Base-by-base conservation (phyloP, 345 rosid species). In the Eucalyptus sp. region DNA sequence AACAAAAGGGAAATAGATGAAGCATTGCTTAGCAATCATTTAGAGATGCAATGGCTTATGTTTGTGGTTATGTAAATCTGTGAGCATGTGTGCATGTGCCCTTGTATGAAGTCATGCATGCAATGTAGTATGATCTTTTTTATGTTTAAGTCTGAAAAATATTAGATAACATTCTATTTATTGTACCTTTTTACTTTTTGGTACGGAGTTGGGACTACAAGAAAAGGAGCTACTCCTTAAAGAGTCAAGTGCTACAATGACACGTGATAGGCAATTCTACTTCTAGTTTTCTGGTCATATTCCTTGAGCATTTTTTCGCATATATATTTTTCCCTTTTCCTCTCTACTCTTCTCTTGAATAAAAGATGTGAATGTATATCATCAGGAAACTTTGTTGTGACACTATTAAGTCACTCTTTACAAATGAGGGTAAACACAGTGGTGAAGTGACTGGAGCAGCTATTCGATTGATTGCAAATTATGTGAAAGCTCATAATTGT, bases 401-500 rank as follows among this genome's bases (percentile, higher is more conserved):
- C 86, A 91, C 98, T 43, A 87, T 98, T 83, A 94, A 93, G 93
- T 97, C 97, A 41, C 96, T 98, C 88, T 98, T 97, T 93, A 86
- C 92, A 88, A 95, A 95, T 88, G 98, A 96, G 93, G 97, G 95
- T 87, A 98, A 97, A 89, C 98, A 98, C 89, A 97, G 97, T 16
- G 97, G 99, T 93, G 97, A 93, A 93, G 96, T 95, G 66, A 96
- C 99, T 50, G 92, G 92, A 60, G 96, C 95, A 87, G 97, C 96
- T 89, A 96, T 96, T 80, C 95, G 94, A 83, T 90, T 96, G 91
- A 97, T 98, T 90, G 99, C 99, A 90, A 92, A 92, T 89, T 95
- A 91, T 87, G 99, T 98, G 86, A 98, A 97, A 92, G 92, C 91
- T 86, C 91, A 92, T 89, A 89, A 95, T 92, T 98, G 99, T 87